phyloP scores from a whole-genome alignment of 257 asterid genomes.

The Primulina huaijiensis region DNA sequence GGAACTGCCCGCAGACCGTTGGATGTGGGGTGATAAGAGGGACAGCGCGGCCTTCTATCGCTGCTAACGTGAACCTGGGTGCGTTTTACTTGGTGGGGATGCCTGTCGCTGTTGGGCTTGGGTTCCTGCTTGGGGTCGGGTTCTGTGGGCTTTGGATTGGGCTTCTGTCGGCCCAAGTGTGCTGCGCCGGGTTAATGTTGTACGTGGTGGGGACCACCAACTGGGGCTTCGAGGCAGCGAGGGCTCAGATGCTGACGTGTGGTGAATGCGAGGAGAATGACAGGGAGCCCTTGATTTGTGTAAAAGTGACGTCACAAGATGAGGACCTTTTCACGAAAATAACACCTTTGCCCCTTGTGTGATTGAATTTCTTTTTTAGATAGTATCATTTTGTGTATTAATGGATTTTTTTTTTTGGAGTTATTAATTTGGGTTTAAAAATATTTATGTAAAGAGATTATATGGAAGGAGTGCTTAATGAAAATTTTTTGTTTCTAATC shows the following conservation, averaged over 20 bases:
- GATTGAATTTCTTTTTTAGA: slow-evolving; percentile 16
- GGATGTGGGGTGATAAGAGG: slow-evolving; percentile 86
- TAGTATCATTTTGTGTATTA: slow-evolving; percentile 24
- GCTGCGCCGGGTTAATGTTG: slow-evolving; percentile 80
- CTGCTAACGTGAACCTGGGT: slow-evolving; percentile 78
- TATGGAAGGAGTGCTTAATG: slow-evolving; percentile 1
- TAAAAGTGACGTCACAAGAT: slow-evolving; percentile 50
- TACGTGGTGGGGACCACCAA: slow-evolving; percentile 72
- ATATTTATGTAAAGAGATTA: slow-evolving; percentile 1
- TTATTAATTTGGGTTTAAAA: too few species aligned
- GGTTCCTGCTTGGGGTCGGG: slow-evolving; percentile 49
- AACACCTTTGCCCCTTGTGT: slow-evolving; percentile 20
- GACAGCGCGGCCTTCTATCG: slow-evolving; percentile 70
- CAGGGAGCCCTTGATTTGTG: slow-evolving; percentile 56
- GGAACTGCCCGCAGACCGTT: slow-evolving; percentile 86
- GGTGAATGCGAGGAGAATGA: slow-evolving; percentile 37
- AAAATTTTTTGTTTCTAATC: not conserved
- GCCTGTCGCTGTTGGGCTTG: slow-evolving; percentile 77
- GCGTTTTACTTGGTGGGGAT: slow-evolving; percentile 79
- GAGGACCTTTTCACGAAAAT: slow-evolving; percentile 22
- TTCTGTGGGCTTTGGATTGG: slow-evolving; percentile 87
- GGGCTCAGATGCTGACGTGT: slow-evolving; percentile 71
- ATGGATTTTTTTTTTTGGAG: slow-evolving; percentile 8
- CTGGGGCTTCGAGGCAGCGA: slow-evolving; percentile 62
- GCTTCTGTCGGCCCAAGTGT: slow-evolving; percentile 64